Evolutionary conservation across 352 stramenopile genomes (phyloP), one percentile per base, ranked within the genome.

Genomic region (Phytophthora boehmeriae): DNA sequence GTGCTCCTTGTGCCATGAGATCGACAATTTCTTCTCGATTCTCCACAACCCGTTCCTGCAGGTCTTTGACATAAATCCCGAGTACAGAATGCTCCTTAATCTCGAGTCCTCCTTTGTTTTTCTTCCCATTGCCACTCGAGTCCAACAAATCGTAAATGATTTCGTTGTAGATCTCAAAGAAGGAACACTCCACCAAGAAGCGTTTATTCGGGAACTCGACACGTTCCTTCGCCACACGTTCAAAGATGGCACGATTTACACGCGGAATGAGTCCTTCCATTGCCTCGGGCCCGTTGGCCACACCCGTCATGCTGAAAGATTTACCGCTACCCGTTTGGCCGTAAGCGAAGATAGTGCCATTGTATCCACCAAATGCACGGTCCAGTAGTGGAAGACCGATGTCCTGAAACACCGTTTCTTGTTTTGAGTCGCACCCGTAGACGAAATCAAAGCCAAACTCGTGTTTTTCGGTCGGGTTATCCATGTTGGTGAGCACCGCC

Each of bases 121-220:
- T 93, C 76, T 96, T 97, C 39, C 71, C 59, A 47, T 92, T 91
- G n/a, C 81, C 80, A 27, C 71, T 96, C 9, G 90, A 86, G 54
- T 97, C 81, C 8, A 98, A 78, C 42, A 98, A 72, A 66, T 98
- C 95, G 60, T 96, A 98, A 53, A 98, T 97, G 43, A 94, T 94
- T 71, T 98, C 95, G 57, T 98, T 98, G 77, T 98, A 98, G 45
- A 98, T 98, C 64, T 98, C 95, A 58, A 98, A 94, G 75, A 97
- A 98, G 13, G 92, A 98, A 32, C 85, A 96, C 52, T 95, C 87
- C 19, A 98, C 85, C 8, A 98, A 69, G 60, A 95, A 98, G 36
- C 83, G 72, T 20, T 91, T 97, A 51, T 89, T 83, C 2, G 78
- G 76, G 53, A 83, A 73, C 23, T 88, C 80, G 5, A 59, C 74